These are phyloP conservation scores for Colletotrichum sp. DNA, from an alignment of 2,329 filamentous ascomycete genomes.

Conservation along the genomic window DNA sequence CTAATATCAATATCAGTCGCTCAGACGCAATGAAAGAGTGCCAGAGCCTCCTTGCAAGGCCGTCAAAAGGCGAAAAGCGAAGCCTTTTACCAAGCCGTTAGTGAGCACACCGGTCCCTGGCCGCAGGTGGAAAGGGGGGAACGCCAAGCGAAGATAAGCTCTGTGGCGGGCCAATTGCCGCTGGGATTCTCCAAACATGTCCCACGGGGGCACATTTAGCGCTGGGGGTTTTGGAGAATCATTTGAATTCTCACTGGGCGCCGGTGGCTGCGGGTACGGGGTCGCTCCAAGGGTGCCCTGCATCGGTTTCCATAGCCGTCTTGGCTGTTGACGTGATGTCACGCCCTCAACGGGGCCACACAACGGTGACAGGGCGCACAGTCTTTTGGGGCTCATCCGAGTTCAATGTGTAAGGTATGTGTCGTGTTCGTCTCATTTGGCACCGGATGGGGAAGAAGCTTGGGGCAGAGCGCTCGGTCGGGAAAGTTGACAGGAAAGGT, in stretches of 20 bases:
- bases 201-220: background rate
- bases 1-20: background rate
- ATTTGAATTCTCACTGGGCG: background rate
- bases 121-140: background rate
- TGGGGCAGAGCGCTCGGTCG: background rate
- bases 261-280: background rate
- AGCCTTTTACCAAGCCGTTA: background rate
- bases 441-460: background rate
- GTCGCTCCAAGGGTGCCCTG: background rate
- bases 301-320: background rate
- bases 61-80: background rate
- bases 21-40: background rate
- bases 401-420: background rate
- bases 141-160: background rate
- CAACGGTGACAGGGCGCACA: background rate
- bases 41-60: background rate
- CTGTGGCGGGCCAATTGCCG: background rate
- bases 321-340: conserved; percentile 10
- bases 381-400: background rate
- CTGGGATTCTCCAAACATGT: background rate
- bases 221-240: background rate
- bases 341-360: background rate
- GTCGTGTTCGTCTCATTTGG: background rate
- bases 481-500: background rate
- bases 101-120: background rate